Base-by-base conservation (phyloP, 2,329 filamentous ascomycete genomes). In the Fusarium transvaalense region DNA sequence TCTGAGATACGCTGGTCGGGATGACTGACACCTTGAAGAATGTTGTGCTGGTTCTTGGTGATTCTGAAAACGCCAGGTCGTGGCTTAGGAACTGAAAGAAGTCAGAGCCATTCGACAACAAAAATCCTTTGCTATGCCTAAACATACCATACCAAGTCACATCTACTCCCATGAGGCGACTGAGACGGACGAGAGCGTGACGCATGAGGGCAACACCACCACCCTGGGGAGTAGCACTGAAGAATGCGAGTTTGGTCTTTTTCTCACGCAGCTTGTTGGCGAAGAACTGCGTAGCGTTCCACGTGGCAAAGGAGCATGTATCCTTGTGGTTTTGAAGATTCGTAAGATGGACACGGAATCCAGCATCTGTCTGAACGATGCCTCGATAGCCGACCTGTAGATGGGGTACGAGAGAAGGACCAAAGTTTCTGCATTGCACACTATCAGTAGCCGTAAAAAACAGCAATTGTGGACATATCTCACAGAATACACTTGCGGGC, bases 21-120 rank as follows among this genome's bases (percentile, higher is more conserved):
- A 27, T 85, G 82, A 39, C 89, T 88, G 41, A 94, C 92, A 10
- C 92, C 92, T 79, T 96, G 92, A 4, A 96, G 87, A 68, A 95
- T 94, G 79, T 96, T 96, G 86, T 96, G 92, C 71, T 94, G 91
- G 69, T 91, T 94, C 81, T 96, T 96, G 70, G 92, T 96, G 78
- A 93, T 91, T 51, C 92, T 86, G 79, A 96, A 96, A 13, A 95
- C 89, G 17, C 91, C 89, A 5, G 91, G 91, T 51, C 91, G 89
- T 23, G 92, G 92, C 77, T 93, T 93, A 9, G 92, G 92, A 2
- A 95, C 92, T 85, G 27, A 25, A 32, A 25, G 25, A 2, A 25
- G 45, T 71, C 3, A 71, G 23, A 25, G 34, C 34, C 10, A 6
- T 8, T 19, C 4, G 10, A 15, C 9, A 4, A 1, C 10, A 9